These are phyloP conservation scores for Paxillus rubicundulus DNA, from an alignment of 768 basidiomycete genomes.

Conservation along the genomic window DNA sequence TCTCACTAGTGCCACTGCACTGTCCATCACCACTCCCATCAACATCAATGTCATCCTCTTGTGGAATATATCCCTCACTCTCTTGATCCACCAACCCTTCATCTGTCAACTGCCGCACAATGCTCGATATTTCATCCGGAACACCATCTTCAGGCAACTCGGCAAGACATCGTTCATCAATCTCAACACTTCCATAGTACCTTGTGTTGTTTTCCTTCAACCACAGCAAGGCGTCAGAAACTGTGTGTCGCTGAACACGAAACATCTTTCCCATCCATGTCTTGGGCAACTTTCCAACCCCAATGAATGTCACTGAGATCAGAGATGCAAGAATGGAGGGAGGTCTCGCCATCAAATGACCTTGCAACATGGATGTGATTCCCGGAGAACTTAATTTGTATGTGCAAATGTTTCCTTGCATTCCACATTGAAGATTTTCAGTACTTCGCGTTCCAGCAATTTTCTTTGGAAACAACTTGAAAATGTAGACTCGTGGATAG, in stretches of 20 bases:
- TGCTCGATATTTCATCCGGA: conserved; percentile 26
- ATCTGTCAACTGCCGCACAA: conserved; percentile 35
- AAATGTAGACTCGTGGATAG: conserved; percentile 10
- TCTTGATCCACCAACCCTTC: conserved; percentile 34
- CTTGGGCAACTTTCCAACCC: conserved; percentile 26
- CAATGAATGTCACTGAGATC: conserved; percentile 37
- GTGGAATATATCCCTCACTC: conserved; percentile 21
- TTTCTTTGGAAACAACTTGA: no score
- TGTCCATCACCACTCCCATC: no score
- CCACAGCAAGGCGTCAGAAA: conserved; percentile 34
- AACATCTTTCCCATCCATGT: conserved; percentile 31
- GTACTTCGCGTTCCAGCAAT: no score
- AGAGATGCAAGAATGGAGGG: conserved; percentile 29
- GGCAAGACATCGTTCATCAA: conserved; percentile 15
- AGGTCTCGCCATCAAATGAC: conserved; percentile 34
- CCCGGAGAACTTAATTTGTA: conserved; percentile 27
- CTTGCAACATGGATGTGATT: conserved; percentile 33
- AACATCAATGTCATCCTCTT: background rate
- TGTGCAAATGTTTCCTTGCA: conserved; percentile 37
- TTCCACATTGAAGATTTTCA: conserved; percentile 9
- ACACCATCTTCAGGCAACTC: conserved; percentile 35
- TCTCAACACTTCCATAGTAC: conserved; percentile 31
- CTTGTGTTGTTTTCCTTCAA: conserved; percentile 34
- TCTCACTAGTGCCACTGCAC: no score
- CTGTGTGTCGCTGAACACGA: conserved; percentile 28